Base-by-base conservation (phyloP, 164 flowering plant genomes). In the Liriodendron chinense region DNA sequence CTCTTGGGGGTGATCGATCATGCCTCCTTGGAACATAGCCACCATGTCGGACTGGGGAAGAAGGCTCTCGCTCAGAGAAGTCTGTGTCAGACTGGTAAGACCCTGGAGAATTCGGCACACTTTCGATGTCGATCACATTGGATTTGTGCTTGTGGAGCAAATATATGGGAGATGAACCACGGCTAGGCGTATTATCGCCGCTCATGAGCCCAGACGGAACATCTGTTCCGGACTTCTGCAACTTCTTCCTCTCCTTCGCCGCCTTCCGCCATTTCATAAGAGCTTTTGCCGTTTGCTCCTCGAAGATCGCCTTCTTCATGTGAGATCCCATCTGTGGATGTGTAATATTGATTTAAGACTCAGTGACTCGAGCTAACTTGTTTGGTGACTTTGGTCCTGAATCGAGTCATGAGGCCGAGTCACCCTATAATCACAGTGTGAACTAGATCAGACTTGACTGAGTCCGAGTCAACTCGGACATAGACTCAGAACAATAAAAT, bases 241-340 rank as follows among this genome's bases (percentile, higher is more conserved):
- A 3, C 74, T 84, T 85, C 49, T 63, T 80, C 78, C 82, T 82
- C n/a, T 80, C 80, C 73, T 79, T 85, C 1, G 87, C 91, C 1
- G 84, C 85, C 72, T 78, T 86, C 3, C 82, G 88, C 96, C 96
- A 91, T 72, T 87, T 89, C 78, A 73, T 84, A 5, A 91, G 84
- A 14, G 95, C 95, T 73, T 78, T 88, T 1, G 90, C 78, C 3
- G 91, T 88, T 56, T 89, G 92, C 73, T 91, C 95, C 72, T 87
- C 91, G 50, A 91, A 91, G 7, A 91, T 87, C 16, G 93, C 79
- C 69, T 82, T 85, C 85, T 91, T 91, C 95, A 88, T 91, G 83
- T 84, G 89, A 6, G 96, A 83, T 62, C 94, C 94, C 92, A 91
- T 89, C 94, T 91, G 84, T 48, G 69, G 13, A 24, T 1, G 14